phyloP scores from a whole-genome alignment of 805 yeast genomes.

The Candida cerambycidarum region DNA sequence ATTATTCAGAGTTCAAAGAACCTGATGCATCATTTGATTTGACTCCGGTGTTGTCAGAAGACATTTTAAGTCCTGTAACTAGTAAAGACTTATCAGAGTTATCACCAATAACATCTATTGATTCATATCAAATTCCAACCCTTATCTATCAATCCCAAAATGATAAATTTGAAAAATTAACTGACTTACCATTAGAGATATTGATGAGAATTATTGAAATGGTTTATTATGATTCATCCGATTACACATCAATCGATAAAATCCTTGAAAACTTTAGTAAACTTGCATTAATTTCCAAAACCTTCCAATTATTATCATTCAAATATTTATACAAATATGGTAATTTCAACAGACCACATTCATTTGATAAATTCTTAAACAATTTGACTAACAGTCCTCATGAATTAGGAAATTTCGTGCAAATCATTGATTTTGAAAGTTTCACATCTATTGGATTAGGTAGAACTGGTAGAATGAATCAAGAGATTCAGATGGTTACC shows the following conservation, averaged over 20 bases:
- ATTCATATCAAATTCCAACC: conserved; percentile 16
- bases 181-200: conserved; percentile 55
- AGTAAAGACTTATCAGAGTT: conserved; percentile 7
- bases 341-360: conserved; percentile 74
- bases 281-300: conserved; percentile 54
- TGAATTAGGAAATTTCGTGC: conserved; percentile 61
- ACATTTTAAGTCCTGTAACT: conserved; percentile 9
- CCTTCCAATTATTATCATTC: conserved; percentile 56
- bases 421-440: conserved; percentile 81
- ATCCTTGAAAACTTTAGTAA: conserved; percentile 52
- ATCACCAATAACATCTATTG: conserved; percentile 30
- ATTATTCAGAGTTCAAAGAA: background rate
- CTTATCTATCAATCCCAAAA: conserved; percentile 2
- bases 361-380: conserved; percentile 68
- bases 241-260: conserved; percentile 50
- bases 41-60: conserved; percentile 3
- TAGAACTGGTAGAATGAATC: conserved; percentile 84
- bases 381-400: conserved; percentile 56
- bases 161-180: conserved; percentile 13
- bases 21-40: background rate
- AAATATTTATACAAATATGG: conserved; percentile 66
- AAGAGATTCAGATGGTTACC: conserved; percentile 88
- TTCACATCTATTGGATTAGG: conserved; percentile 90
- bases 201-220: conserved; percentile 54
- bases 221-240: conserved; percentile 51